A percentile compares a stretch with the other conserved stretches of the same genome.
phyloP scores from a whole-genome alignment of 176 grass and related monocot species.

The Zea luxurians region DNA sequence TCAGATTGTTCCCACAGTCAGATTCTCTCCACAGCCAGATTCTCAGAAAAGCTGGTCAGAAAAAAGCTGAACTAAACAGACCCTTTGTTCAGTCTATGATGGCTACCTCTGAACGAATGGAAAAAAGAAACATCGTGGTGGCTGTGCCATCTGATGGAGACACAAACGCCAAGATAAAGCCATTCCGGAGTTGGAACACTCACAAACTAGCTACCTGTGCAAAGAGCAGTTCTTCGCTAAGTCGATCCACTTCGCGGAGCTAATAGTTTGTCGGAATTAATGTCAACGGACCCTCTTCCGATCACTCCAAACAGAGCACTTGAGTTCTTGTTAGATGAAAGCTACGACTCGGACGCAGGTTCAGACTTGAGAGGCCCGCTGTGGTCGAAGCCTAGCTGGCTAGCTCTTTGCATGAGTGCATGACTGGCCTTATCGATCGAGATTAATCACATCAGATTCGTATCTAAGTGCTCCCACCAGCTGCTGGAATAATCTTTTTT shows the following conservation, averaged over 20 bases:
- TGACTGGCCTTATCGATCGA: neutral
- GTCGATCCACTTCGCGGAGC: too few species aligned
- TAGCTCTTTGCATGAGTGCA: too few species aligned
- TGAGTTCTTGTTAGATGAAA: conserved; percentile 2
- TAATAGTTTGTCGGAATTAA: neutral
- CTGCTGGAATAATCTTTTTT: too few species aligned
- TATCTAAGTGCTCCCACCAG: too few species aligned
- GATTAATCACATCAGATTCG: neutral
- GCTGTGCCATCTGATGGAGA: neutral
- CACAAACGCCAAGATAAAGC: neutral
- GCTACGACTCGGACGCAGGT: neutral
- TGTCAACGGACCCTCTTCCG: neutral
- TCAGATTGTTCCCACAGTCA: too few species aligned
- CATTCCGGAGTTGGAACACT: too few species aligned
- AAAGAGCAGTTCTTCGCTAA: too few species aligned
- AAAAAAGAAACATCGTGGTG: neutral
- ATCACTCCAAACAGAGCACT: neutral
- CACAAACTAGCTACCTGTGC: too few species aligned
- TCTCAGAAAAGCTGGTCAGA: too few species aligned
- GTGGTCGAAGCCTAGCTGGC: neutral
- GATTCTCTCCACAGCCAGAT: too few species aligned
- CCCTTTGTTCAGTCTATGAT: neutral
- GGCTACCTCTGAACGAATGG: neutral
- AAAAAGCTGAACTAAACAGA: too few species aligned
- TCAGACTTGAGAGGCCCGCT: neutral